These are phyloP conservation scores for Henningerozyma blattae DNA, from an alignment of 805 yeast species.

Conservation along the genomic window DNA sequence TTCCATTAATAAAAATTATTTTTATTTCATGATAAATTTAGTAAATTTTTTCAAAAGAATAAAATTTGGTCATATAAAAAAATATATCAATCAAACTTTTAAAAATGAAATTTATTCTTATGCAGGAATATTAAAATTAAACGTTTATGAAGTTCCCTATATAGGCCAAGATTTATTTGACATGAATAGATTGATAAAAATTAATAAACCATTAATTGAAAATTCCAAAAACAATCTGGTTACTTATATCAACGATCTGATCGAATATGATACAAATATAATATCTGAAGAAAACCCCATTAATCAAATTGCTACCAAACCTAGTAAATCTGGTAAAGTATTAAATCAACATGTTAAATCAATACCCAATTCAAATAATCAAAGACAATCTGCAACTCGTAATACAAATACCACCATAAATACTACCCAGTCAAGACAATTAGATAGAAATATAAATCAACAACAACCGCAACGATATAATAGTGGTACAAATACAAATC, in stretches of 20 bases:
- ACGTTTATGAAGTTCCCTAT: constrained; percentile 9
- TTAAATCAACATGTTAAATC: no score
- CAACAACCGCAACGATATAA: no score
- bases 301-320: no score
- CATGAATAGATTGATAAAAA: constrained; percentile 3
- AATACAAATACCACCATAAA: no score
- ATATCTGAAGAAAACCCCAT: no score
- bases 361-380: no score
- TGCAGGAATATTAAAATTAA: constrained; percentile 2
- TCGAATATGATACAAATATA: constrained; percentile 4
- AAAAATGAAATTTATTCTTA: constrained; percentile 1
- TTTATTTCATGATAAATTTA: constrained; percentile 8
- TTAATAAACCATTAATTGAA: constrained; percentile 11
- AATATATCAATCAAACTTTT: constrained; percentile 4
- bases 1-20: constrained; percentile 2
- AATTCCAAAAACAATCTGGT: constrained; percentile 5
- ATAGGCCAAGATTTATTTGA: constrained; percentile 12
- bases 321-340: no score
- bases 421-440: no score
- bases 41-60: constrained; percentile 6
- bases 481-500: no score
- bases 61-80: constrained; percentile 12
- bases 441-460: no score
- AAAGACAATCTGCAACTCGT: no score
- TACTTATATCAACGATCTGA: constrained; percentile 5